Conservation (phyloP, 2,329 filamentous ascomycete species). For the Furcasterigmium furcatum region DNA sequence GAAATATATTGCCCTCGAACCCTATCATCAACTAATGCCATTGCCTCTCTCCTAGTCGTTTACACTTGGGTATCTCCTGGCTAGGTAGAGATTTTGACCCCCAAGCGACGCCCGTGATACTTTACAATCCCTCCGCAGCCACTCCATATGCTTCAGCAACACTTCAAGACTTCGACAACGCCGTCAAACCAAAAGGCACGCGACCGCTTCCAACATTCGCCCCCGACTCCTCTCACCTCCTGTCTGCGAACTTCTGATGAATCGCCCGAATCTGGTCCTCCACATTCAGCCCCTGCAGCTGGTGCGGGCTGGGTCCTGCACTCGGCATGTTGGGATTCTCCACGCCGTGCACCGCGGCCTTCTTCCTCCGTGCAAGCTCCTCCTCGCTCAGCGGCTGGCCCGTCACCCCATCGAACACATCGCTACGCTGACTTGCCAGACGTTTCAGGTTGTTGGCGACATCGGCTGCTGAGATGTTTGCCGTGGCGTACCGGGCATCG, state of each 20-base stretch:
- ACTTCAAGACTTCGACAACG: no score
- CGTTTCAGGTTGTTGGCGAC: slow-evolving; percentile 94
- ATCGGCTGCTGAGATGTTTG: slow-evolving; percentile 81
- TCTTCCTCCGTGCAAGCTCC: slow-evolving; percentile 72
- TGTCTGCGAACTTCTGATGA: slow-evolving; percentile 47
- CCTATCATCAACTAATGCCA: no score
- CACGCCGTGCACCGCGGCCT: slow-evolving; percentile 59
- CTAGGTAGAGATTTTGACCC: no score
- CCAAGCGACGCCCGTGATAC: no score
- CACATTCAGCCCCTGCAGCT: slow-evolving; percentile 68
- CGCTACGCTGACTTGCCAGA: slow-evolving; percentile 82
- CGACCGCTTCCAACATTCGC: no score
- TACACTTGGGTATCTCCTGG: no score
- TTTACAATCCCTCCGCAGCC: no score
- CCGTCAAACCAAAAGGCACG: no score
- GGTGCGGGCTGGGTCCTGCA: neutral
- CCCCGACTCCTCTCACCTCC: neutral
- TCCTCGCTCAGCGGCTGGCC: slow-evolving; percentile 70
- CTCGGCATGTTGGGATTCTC: slow-evolving; percentile 47
- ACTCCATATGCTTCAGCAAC: no score
- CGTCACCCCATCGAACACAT: slow-evolving; percentile 77
- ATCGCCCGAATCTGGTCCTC: slow-evolving; percentile 78
- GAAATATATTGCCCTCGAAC: no score
- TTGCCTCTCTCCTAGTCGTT: no score
- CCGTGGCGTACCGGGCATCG: slow-evolving; percentile 78